A percentile compares a stretch with the other conserved stretches of the same genome.
phyloP scores from a whole-genome alignment of 2,329 filamentous ascomycete species.

The Penicillium fuscoglaucum region DNA sequence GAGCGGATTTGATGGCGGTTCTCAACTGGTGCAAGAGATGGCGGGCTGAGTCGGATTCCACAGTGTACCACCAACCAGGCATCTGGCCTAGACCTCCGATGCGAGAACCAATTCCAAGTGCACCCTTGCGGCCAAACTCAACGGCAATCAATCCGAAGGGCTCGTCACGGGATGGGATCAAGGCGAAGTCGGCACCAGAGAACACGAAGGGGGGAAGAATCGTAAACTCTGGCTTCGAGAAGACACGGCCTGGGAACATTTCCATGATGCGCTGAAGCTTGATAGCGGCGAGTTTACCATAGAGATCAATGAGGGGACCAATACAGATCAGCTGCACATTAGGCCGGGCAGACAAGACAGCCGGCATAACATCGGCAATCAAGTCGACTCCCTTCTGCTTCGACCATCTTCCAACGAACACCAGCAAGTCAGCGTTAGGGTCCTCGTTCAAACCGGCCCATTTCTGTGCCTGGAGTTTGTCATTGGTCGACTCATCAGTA shows the following conservation, averaged over 20 bases:
- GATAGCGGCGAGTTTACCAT: constrained; percentile 66
- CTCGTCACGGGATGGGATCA: constrained; percentile 69
- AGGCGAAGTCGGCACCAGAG: constrained; percentile 65
- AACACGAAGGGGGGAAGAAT: constrained; percentile 66
- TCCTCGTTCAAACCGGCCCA: constrained; percentile 66
- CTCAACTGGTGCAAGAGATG: constrained; percentile 67
- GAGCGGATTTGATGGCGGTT: constrained; percentile 61
- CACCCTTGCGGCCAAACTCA: constrained; percentile 68
- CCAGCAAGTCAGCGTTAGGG: constrained; percentile 64
- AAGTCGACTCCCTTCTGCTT: constrained; percentile 69
- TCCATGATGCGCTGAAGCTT: constrained; percentile 66
- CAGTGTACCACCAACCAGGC: constrained; percentile 71
- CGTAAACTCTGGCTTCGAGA: constrained; percentile 68
- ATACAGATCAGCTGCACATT: constrained; percentile 64
- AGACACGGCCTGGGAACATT: constrained; percentile 64
- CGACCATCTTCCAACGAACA: constrained; percentile 69
- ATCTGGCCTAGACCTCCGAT: constrained; percentile 68
- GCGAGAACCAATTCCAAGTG: constrained; percentile 64
- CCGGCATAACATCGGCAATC: constrained; percentile 67
- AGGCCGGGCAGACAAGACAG: constrained; percentile 60
- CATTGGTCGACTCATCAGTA: constrained; percentile 57
- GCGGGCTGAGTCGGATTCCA: constrained; percentile 63
- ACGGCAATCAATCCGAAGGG: constrained; percentile 69
- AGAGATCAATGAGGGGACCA: constrained; percentile 68
- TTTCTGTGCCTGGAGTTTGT: constrained; percentile 64